These are phyloP conservation scores for Grammothele lineata DNA, from an alignment of 768 basidiomycete species.

Conservation along the genomic window DNA sequence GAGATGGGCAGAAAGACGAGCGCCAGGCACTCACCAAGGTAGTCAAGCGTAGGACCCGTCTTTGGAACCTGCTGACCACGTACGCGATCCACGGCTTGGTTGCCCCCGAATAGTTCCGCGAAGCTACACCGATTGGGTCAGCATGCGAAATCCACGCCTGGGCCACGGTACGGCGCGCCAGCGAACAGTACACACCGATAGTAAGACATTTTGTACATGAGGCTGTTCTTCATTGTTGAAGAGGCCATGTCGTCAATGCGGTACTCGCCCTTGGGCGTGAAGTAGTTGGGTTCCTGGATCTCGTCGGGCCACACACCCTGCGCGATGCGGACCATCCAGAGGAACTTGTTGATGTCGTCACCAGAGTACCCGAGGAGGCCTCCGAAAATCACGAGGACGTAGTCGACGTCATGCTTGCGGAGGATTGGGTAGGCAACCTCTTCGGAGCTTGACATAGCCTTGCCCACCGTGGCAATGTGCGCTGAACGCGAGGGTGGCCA, in stretches of 20 bases:
- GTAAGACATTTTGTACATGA: conserved; percentile 99
- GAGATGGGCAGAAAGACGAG: conserved; percentile 2
- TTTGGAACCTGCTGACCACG: conserved; percentile 81
- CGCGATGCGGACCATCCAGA: conserved; percentile 96
- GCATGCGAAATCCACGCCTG: neutral
- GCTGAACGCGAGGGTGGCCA: conserved; percentile 40
- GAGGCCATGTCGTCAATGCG: conserved; percentile 84
- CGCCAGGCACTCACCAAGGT: conserved; percentile 52
- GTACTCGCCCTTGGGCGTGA: conserved; percentile 91
- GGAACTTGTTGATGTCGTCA: conserved; percentile 99
- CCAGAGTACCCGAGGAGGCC: conserved; percentile 96
- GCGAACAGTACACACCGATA: conserved; percentile 62
- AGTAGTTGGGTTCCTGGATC: conserved; percentile 92
- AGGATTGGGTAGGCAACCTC: conserved; percentile 97
- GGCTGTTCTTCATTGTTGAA: conserved; percentile 84
- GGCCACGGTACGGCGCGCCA: neutral
- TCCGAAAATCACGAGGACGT: conserved; percentile 96
- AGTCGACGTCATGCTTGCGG: conserved; percentile 95
- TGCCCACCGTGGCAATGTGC: conserved; percentile 98
- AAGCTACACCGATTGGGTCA: conserved; percentile 47
- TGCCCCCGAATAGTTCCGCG: conserved; percentile 79
- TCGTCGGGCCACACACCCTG: conserved; percentile 99
- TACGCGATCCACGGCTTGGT: conserved; percentile 77
- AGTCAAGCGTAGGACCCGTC: conserved; percentile 77
- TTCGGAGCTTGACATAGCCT: conserved; percentile 93